These are phyloP conservation scores for Lecanicillium sp. DNA, from an alignment of 2,329 filamentous ascomycete genomes.

Conservation along the genomic window DNA sequence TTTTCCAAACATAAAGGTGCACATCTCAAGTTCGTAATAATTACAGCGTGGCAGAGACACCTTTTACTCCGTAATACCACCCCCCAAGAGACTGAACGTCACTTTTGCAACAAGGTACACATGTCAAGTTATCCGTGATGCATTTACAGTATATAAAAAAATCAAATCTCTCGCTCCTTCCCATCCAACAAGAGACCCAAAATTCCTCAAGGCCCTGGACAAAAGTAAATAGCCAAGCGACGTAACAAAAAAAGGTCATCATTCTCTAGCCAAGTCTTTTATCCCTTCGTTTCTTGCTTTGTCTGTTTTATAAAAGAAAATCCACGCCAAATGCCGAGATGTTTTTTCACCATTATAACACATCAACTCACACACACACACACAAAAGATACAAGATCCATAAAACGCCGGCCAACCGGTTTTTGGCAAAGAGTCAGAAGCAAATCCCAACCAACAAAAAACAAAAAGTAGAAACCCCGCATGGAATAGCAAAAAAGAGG, in stretches of 20 bases:
- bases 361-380: slow-evolving; percentile 7
- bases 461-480: slow-evolving; percentile 13
- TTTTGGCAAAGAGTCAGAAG: slow-evolving; percentile 1
- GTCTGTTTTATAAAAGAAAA: no score
- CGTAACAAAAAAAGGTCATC: background rate
- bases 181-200: background rate
- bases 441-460: background rate
- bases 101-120: no score
- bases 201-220: background rate
- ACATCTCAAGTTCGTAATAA: no score
- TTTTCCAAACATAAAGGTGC: no score
- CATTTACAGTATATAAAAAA: slow-evolving; percentile 8
- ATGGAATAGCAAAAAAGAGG: slow-evolving; percentile 14
- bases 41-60: no score
- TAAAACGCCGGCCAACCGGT: slow-evolving; percentile 12
- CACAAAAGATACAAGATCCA: slow-evolving; percentile 3
- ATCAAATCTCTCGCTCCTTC: background rate
- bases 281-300: background rate
- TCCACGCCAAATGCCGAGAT: slow-evolving; percentile 7
- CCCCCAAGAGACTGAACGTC: no score
- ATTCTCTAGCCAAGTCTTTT: background rate
- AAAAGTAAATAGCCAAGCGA: background rate
- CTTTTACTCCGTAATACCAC: no score
- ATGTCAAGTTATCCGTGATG: background rate
- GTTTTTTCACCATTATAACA: slow-evolving; percentile 9